Evolutionary conservation across 2,329 filamentous ascomycete genomes (phyloP), one percentile per base, ranked within the genome.

Genomic region (Beauveria medogensis): DNA sequence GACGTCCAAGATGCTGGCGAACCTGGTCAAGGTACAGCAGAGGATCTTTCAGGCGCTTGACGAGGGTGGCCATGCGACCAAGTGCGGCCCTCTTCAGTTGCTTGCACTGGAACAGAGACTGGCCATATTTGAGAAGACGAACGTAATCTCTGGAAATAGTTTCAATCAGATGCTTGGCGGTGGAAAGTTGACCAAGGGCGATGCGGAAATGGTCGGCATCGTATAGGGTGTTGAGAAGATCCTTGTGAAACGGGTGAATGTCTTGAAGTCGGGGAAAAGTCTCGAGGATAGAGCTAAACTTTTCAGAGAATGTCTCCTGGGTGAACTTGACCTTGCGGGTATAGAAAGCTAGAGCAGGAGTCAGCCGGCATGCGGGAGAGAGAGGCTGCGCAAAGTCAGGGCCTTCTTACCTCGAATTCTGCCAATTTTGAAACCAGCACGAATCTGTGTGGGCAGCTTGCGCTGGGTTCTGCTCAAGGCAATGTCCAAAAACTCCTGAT

Each of bases 311-410:
- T 47, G 93, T 97, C 78, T 99, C 94, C 72, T 93, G 88, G 6
- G 94, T 97, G 78, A 92, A 99, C 78, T 97, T 97, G 82, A 97
- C 92, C 78, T 97, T 97, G 74, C 94, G 83, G 51, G 93, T 97
- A 77, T 97, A 97, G 79, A 97, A 97, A 55, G 85, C 89, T 87
- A 28, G n/a, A 61, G 18, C 12, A 22, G 50, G 14, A 67, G 65
- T 50, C 30, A 61, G 61, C 28, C n/a, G 24, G 22, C 24, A 44
- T 54, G 7, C 44, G 14, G 26, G 16, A 20, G 26, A 40, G n/a
- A 46, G 43, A 34, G 7, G 44, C 16, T 46, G 46, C 50, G 43
- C 43, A 47, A 41, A 48, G 18, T n/a, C 58, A 46, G 18, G 24
- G 47, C 16, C 59, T 60, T 50, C 65, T 57, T 69, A 80, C 80